A percentile compares a stretch with the other conserved stretches of the same genome.
Conservation (phyloP, 371 early-diverging fungal species). For the Mortierella sp. region DNA sequence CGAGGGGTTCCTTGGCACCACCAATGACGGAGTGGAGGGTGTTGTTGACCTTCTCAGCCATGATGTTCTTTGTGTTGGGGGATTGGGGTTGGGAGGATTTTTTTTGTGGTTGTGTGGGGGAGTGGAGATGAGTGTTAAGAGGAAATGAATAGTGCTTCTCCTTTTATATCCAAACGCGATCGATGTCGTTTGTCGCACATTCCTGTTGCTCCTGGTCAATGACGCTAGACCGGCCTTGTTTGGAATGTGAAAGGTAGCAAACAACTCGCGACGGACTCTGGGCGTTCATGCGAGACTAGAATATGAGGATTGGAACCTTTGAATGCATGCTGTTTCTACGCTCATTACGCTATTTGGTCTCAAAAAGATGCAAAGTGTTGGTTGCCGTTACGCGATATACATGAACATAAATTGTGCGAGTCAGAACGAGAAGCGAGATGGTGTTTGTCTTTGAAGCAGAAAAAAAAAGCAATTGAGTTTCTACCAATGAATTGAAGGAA, state of each 20-base stretch:
- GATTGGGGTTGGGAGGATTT: not conserved
- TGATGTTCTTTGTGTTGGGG: conserved; percentile 13
- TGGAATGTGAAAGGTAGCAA: not conserved
- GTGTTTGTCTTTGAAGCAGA: no score
- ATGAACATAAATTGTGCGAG: no score
- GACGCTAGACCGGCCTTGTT: not conserved
- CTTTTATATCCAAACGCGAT: not conserved
- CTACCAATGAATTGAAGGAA: not conserved
- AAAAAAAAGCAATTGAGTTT: not conserved
- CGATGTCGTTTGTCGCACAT: not conserved
- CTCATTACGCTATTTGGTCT: not conserved
- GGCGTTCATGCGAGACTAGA: not conserved
- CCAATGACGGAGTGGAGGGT: conserved; percentile 54
- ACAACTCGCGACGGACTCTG: not conserved
- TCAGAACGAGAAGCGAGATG: no score
- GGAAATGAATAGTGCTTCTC: not conserved
- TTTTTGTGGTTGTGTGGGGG: not conserved
- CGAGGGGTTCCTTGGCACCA: conserved; percentile 60
- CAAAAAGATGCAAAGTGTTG: not conserved
- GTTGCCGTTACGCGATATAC: no score
- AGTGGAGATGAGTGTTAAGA: not conserved
- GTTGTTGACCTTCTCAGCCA: conserved; percentile 37
- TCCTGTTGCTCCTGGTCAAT: not conserved
- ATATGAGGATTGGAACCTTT: no score
- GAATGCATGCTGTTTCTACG: not conserved